Base-by-base conservation (phyloP, 768 basidiomycete species). In the Lentinula lateritia region DNA sequence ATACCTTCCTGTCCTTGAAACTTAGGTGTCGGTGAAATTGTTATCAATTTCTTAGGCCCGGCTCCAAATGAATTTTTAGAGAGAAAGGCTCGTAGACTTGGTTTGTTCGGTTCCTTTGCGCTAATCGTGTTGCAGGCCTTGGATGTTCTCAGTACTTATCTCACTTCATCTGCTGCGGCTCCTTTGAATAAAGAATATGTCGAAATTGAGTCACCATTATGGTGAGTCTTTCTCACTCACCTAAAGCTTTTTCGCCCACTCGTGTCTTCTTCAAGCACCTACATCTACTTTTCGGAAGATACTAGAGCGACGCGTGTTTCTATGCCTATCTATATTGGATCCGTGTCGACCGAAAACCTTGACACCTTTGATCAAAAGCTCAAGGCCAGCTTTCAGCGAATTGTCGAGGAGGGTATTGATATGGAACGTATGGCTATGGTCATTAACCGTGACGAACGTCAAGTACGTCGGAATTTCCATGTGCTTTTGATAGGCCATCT, bases 151-250 rank as follows among this genome's bases (percentile, higher is more conserved):
- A 83, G 86, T n/a, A 83, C 83, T 32, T 99, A 99, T 70, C 78
- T 99, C 32, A 95, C 94, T 41, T 92, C 92, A 16, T 92, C 90
- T 39, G 76, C 90, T 2, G 87, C 85, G 18, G 89, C 92, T 13
- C 91, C 91, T 50, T 73, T 93, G 62, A 92, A 89, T 68, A 97
- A 95, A 73, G 92, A 95, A 72, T 97, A 90, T 64, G 81, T 98
- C 45, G 97, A 99, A 73, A 90, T 89, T 56, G 87, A 94, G 65
- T 85, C 88, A 52, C 97, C 97, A 0, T 80, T 92, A 55, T 97
- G 94, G 93, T 92, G 66, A 45, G 81, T 69, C 18, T 28, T 28
- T 28, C 60, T 50, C 5, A 50, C 62, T 46, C 16, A 23, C 15
- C 41, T 42, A 56, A 23, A 42, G 45, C 32, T 15, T 38, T 35